These are phyloP conservation scores for Bimuria novae-zelandiae DNA, from an alignment of 2,329 filamentous ascomycete species.

Conservation along the genomic window DNA sequence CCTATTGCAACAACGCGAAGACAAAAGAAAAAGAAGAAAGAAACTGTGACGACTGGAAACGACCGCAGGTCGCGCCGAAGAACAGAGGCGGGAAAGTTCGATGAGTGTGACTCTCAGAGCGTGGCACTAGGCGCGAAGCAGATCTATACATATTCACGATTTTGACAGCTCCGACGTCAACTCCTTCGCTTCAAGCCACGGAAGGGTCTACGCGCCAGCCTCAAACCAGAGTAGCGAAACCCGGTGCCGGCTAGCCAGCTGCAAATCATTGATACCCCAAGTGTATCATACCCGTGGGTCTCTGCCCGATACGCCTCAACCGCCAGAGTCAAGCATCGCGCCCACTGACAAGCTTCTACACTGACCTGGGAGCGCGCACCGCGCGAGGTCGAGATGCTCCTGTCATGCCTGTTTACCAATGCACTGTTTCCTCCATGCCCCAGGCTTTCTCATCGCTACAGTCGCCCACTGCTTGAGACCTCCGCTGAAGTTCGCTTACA, in stretches of 20 bases:
- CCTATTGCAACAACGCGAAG: constrained; percentile 19
- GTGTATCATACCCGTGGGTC: constrained; percentile 41
- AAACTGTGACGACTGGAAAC: constrained; percentile 19
- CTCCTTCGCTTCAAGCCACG: constrained; percentile 25
- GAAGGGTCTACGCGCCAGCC: constrained; percentile 40
- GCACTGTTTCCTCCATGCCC: constrained; percentile 23
- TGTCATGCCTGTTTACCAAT: constrained; percentile 24
- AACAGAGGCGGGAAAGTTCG: constrained; percentile 20
- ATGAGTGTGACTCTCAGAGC: constrained; percentile 25
- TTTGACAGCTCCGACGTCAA: constrained; percentile 31
- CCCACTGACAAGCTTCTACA: constrained; percentile 21
- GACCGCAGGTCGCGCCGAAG: constrained; percentile 30
- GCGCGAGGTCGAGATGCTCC: constrained; percentile 20
- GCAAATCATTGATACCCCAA: constrained; percentile 33
- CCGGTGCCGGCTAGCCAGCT: constrained; percentile 39
- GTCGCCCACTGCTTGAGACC: constrained; percentile 7
- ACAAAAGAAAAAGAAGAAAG: constrained; percentile 18
- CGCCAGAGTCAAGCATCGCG: constrained; percentile 30
- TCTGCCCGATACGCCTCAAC: constrained; percentile 30
- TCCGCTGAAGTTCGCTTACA: not conserved
- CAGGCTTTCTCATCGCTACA: constrained; percentile 17
- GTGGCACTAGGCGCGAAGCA: constrained; percentile 27
- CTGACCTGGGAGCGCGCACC: constrained; percentile 20
- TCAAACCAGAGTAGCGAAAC: constrained; percentile 39
- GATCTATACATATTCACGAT: constrained; percentile 42